A percentile compares a stretch with the other conserved stretches of the same genome.
phyloP scores from a whole-genome alignment of 768 basidiomycete species.

The Ephemerocybe angulata region DNA sequence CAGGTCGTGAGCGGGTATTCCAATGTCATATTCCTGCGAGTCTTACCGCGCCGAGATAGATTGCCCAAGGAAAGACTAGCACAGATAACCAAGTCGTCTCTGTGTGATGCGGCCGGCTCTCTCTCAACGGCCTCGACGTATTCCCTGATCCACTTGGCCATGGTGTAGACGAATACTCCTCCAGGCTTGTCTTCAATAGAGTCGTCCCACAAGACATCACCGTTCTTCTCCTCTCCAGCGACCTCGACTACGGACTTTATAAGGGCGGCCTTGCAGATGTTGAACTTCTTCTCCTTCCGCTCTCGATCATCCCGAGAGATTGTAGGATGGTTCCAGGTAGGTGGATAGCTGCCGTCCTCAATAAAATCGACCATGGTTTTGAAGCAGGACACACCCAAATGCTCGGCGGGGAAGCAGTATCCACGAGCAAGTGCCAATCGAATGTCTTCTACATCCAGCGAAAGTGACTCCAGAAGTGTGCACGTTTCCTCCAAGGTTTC shows the following conservation, averaged over 20 bases:
- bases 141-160: constrained; percentile 72
- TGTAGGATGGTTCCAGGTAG: constrained; percentile 51
- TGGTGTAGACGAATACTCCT: constrained; percentile 66
- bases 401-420: constrained; percentile 53
- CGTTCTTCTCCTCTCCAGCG: constrained; percentile 76
- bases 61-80: constrained; percentile 83
- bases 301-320: constrained; percentile 35
- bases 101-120: constrained; percentile 25
- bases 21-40: neutral
- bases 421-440: constrained; percentile 69
- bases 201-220: constrained; percentile 74
- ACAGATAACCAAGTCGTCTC: constrained; percentile 80
- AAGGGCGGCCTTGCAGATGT: constrained; percentile 79
- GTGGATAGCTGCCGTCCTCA: constrained; percentile 65
- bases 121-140: constrained; percentile 41
- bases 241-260: constrained; percentile 85
- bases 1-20: constrained; percentile 4
- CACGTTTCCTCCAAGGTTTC: constrained; percentile 72
- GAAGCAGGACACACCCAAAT: constrained; percentile 55
- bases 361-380: constrained; percentile 68
- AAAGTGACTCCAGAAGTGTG: constrained; percentile 71
- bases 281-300: constrained; percentile 67
- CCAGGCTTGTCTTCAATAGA: constrained; percentile 53
- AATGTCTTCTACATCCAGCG: constrained; percentile 75
- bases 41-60: constrained; percentile 68